These are phyloP conservation scores for Candida morakotiae DNA, from an alignment of 805 yeast genomes.

Conservation along the genomic window DNA sequence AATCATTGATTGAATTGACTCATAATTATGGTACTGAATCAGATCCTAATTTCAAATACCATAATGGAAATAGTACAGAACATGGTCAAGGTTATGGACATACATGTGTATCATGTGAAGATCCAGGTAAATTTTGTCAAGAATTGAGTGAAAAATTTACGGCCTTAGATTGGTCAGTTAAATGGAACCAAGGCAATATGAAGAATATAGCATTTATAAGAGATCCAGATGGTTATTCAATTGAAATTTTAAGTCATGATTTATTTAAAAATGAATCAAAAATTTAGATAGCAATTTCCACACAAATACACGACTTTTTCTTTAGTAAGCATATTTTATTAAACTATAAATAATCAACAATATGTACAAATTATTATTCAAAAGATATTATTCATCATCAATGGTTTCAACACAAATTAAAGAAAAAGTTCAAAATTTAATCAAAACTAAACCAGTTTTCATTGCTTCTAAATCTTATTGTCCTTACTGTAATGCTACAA, in stretches of 20 bases:
- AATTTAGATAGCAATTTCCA: not conserved
- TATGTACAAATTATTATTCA: not conserved
- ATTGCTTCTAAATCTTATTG: slow-evolving; percentile 61
- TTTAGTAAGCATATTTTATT: not conserved
- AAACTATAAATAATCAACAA: slow-evolving; percentile 4
- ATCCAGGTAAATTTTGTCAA: slow-evolving; percentile 55
- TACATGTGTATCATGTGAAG: slow-evolving; percentile 65
- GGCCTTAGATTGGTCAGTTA: slow-evolving; percentile 51
- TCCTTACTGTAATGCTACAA: slow-evolving; percentile 42
- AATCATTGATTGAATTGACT: slow-evolving; percentile 82
- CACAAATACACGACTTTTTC: not conserved
- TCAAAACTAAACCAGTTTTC: slow-evolving; percentile 63
- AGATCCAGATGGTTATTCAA: slow-evolving; percentile 89
- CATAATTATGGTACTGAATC: slow-evolving; percentile 94
- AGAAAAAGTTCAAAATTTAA: slow-evolving; percentile 57
- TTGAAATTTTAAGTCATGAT: slow-evolving; percentile 61
- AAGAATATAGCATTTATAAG: slow-evolving; percentile 65
- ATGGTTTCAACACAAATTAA: slow-evolving; percentile 60
- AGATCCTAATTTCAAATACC: slow-evolving; percentile 72
- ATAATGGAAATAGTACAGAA: slow-evolving; percentile 64
- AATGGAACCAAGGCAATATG: slow-evolving; percentile 52
- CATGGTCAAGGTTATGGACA: slow-evolving; percentile 79
- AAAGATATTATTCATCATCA: slow-evolving; percentile 10
- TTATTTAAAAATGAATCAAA: slow-evolving; percentile 11
- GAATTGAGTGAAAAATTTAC: slow-evolving; percentile 45